Evolutionary conservation across 2,329 filamentous ascomycete genomes (phyloP).

Genomic region (Calonectria pteridis): DNA sequence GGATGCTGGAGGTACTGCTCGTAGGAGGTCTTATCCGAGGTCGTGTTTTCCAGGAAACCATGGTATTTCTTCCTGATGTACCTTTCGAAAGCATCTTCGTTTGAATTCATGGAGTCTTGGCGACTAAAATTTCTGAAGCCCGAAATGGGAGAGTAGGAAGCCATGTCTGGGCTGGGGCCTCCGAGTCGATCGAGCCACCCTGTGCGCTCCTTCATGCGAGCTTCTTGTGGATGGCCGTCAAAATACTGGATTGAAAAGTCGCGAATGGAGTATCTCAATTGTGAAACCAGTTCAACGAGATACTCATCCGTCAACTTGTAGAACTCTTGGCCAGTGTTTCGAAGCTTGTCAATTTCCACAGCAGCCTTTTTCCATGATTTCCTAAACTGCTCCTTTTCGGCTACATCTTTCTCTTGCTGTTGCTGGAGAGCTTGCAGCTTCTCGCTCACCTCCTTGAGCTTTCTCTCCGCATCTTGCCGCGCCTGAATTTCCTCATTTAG

Average conservation of each 20-base stretch:
- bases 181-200: neutral
- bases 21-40: neutral
- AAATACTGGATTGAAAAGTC: constrained; percentile 4
- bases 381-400: neutral
- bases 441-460: neutral
- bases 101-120: neutral
- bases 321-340: constrained; percentile 1
- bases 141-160: neutral
- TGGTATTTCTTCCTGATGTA: neutral
- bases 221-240: neutral
- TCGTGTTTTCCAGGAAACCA: neutral
- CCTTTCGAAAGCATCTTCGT: neutral
- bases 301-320: constrained; percentile 8
- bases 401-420: neutral
- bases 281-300: neutral
- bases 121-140: neutral
- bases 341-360: neutral
- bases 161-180: neutral
- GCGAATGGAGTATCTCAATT: neutral
- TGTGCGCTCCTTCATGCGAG: neutral
- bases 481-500: neutral
- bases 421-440: neutral
- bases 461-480: neutral
- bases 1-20: neutral
- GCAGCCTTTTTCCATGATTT: constrained; percentile 5